A percentile compares a stretch with the other conserved stretches of the same genome.
Evolutionary conservation across 1,284 basidiomycete species (phyloP).

Genomic region (Cryptococcus sp.): DNA sequence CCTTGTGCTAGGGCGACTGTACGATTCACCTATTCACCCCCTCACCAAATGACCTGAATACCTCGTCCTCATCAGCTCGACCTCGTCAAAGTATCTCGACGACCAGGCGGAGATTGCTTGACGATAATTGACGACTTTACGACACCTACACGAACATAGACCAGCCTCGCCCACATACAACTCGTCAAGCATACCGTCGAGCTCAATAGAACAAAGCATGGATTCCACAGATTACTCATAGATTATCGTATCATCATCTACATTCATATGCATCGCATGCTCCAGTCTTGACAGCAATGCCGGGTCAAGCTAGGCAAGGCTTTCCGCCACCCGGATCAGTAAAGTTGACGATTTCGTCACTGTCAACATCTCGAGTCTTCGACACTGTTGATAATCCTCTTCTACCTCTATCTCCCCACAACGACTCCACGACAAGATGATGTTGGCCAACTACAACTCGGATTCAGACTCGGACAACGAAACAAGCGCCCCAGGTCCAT

Average conservation of each 20-base stretch:
- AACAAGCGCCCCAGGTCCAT: conserved; percentile 3
- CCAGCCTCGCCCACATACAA: too few species aligned
- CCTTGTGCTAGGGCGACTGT: conserved; percentile 12
- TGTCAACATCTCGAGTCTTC: neutral
- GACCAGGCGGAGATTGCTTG: too few species aligned
- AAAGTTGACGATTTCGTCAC: neutral
- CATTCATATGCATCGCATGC: too few species aligned
- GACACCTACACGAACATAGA: too few species aligned
- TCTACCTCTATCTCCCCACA: neutral
- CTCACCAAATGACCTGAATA: neutral
- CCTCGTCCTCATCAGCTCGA: too few species aligned
- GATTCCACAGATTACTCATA: too few species aligned
- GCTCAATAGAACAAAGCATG: too few species aligned
- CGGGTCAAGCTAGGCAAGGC: too few species aligned
- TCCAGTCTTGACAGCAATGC: neutral
- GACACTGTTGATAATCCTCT: neutral
- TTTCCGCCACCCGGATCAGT: neutral
- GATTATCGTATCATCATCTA: too few species aligned
- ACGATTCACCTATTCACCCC: neutral
- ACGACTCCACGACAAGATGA: conserved; percentile 18
- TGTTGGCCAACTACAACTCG: conserved; percentile 44
- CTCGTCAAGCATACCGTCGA: too few species aligned
- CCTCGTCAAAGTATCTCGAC: too few species aligned
- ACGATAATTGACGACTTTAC: too few species aligned
- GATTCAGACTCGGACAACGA: conserved; percentile 30